Evolutionary conservation across 2,329 filamentous ascomycete species (phyloP), one percentile per base, ranked within the genome.

Genomic region (Hypoxylon sp.): DNA sequence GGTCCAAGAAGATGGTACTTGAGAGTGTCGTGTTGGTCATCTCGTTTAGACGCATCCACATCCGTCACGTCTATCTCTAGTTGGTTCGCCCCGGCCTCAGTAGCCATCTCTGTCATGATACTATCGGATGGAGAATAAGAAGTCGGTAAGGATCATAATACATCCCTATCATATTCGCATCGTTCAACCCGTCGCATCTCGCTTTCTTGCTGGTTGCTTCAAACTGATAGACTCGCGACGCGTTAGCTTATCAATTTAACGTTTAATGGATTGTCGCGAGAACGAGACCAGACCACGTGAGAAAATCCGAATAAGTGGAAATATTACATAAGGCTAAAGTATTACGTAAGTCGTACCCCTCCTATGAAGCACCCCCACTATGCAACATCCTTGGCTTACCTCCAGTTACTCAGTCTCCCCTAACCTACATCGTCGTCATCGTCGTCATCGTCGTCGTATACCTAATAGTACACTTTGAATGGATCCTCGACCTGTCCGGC

Each of bases 1-100:
- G 94, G 94, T 0, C 95, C 95, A 0, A 98, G 84, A 0, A 98
- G 85, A 58, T 91, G 90, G 77, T 98, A 97, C 74, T 97, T 97
- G 58, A 98, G 84, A 3, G 91, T 93, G 3, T 80, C 76, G 47
- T 85, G 81, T 17, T 77, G 59, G 8, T 57, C 53, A 13, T 61
- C 48, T 39, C 57, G 51, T 19, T 64, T 62, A 11, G 50, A 41
- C 2, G 8, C 47, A 32, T 53, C 34, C 15, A n/a, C 15, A 19
- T 39, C 37, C 17, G 37, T 6, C 17, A 41, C n/a, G 17, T 41
- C 17, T 47, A 39, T 19, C 50, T 53, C 43, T 26, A 43, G 20
- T 20, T 20, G 44, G 30, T 56, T 30, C 11, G 46, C 22, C 26
- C 60, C 47, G 30, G 39, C 6, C 43, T 64, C 22, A 41, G 46